Evolutionary conservation across 371 early-diverging fungal species (phyloP).

Genomic region (Mucor saturninus): DNA sequence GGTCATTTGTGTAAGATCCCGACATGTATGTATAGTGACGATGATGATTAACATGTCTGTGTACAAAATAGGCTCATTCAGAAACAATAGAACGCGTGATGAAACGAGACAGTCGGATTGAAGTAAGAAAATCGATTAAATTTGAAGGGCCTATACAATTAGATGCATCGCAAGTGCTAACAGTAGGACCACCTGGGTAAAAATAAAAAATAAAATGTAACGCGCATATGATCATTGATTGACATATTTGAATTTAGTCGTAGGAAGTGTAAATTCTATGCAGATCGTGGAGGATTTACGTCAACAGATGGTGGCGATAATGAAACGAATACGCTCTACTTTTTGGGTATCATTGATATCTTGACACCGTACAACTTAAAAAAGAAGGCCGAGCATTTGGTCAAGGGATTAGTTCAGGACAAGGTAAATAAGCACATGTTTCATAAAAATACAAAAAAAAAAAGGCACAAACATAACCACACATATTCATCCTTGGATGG

Average conservation of each 20-base stretch:
- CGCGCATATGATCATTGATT: too few species aligned
- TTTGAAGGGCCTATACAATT: constrained; percentile 70
- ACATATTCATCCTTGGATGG: too few species aligned
- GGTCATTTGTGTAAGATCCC: neutral
- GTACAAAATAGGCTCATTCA: constrained; percentile 32
- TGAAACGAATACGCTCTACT: constrained; percentile 81
- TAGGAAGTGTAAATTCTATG: constrained; percentile 80
- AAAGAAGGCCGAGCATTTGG: constrained; percentile 86
- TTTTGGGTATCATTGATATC: constrained; percentile 95
- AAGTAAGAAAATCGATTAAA: constrained; percentile 70
- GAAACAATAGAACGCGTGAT: constrained; percentile 10
- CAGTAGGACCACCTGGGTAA: too few species aligned
- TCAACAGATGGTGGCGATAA: constrained; percentile 66
- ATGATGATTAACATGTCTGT: neutral
- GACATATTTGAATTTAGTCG: constrained; percentile 38
- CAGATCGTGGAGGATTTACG: constrained; percentile 88
- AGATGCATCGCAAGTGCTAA: constrained; percentile 54
- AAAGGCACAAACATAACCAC: too few species aligned
- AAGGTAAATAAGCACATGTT: constrained; percentile 43
- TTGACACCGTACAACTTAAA: constrained; percentile 87
- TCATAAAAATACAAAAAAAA: too few species aligned
- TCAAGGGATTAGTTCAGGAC: constrained; percentile 82
- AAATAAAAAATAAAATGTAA: too few species aligned
- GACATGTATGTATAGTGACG: neutral
- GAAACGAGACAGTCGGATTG: constrained; percentile 59